These are phyloP conservation scores for Calonectria leucothoes DNA, from an alignment of 2,329 filamentous ascomycete genomes.

Conservation along the genomic window DNA sequence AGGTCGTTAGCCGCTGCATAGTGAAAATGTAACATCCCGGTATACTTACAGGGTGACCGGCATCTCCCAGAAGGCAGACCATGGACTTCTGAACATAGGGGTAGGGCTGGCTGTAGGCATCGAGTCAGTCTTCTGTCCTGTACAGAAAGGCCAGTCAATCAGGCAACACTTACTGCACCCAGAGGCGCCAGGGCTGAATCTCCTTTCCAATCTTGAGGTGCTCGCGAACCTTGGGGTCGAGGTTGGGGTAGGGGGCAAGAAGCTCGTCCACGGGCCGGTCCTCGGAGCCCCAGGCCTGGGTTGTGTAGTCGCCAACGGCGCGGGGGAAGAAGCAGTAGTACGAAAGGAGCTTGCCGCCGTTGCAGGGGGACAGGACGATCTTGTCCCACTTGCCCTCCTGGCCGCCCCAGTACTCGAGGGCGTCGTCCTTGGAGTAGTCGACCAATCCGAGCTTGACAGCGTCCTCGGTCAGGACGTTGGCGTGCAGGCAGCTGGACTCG, in stretches of 20 bases:
- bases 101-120: conserved; percentile 60
- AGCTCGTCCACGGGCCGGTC: conserved; percentile 67
- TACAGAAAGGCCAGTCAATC: no score
- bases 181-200: conserved; percentile 72
- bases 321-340: conserved; percentile 78
- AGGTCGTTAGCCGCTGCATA: conserved; percentile 1
- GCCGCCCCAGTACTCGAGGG: conserved; percentile 79
- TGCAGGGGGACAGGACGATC: conserved; percentile 77
- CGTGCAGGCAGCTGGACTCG: conserved; percentile 71
- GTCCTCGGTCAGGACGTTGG: conserved; percentile 72
- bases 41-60: conserved; percentile 67
- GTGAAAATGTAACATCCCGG: not conserved
- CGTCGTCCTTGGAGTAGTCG: conserved; percentile 70
- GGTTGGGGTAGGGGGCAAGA: conserved; percentile 68
- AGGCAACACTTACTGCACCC: conserved; percentile 61
- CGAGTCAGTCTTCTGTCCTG: not conserved
- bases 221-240: conserved; percentile 67
- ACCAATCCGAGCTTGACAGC: conserved; percentile 69
- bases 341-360: conserved; percentile 71
- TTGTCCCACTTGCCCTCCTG: conserved; percentile 73
- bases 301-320: conserved; percentile 61
- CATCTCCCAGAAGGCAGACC: conserved; percentile 73
- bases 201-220: conserved; percentile 72
- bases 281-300: conserved; percentile 69
- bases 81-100: conserved; percentile 63